A percentile compares a stretch with the other conserved stretches of the same genome.
Evolutionary conservation across 208 protist species (phyloP).

Genomic region (Leishmania amazonensis): DNA sequence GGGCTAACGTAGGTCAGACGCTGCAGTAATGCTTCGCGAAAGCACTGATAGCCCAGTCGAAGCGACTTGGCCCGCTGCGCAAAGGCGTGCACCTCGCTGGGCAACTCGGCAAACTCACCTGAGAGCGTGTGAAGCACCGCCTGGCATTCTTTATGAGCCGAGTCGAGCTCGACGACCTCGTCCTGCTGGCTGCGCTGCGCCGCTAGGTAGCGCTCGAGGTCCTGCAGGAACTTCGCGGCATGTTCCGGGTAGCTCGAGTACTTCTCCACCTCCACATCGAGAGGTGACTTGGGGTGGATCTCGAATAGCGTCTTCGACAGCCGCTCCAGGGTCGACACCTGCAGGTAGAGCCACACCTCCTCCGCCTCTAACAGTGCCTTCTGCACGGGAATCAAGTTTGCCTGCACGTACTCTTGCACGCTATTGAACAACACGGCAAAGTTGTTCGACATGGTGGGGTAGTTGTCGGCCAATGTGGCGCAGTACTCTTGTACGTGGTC

Average conservation of each 20-base stretch:
- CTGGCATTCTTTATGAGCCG: slow-evolving; percentile 12
- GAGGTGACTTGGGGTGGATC: slow-evolving; percentile 66
- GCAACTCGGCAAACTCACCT: slow-evolving; percentile 36
- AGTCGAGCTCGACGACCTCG: slow-evolving; percentile 15
- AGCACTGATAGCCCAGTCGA: slow-evolving; percentile 69
- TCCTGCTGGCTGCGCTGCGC: slow-evolving; percentile 18
- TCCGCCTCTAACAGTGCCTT: slow-evolving; percentile 72
- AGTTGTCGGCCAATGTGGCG: slow-evolving; percentile 75
- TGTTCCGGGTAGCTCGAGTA: slow-evolving; percentile 60
- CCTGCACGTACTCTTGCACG: slow-evolving; percentile 57
- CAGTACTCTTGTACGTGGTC: slow-evolving; percentile 91
- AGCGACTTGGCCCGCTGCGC: slow-evolving; percentile 52
- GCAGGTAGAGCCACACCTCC: slow-evolving; percentile 86
- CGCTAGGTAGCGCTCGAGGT: slow-evolving; percentile 25
- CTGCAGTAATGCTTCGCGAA: slow-evolving; percentile 69
- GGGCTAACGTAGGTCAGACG: slow-evolving; percentile 78
- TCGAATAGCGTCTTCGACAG: slow-evolving; percentile 79
- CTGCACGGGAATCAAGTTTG: slow-evolving; percentile 57
- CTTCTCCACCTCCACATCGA: slow-evolving; percentile 76
- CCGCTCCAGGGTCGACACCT: slow-evolving; percentile 78
- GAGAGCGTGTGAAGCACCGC: slow-evolving; percentile 21
- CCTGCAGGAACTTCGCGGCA: slow-evolving; percentile 41
- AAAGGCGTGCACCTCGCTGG: slow-evolving; percentile 51
- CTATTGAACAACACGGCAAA: slow-evolving; percentile 64
- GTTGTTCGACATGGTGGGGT: slow-evolving; percentile 83